A percentile compares a stretch with the other conserved stretches of the same genome.
Evolutionary conservation across 345 rosid genomes (phyloP).

Genomic region (Combretum micranthum): DNA sequence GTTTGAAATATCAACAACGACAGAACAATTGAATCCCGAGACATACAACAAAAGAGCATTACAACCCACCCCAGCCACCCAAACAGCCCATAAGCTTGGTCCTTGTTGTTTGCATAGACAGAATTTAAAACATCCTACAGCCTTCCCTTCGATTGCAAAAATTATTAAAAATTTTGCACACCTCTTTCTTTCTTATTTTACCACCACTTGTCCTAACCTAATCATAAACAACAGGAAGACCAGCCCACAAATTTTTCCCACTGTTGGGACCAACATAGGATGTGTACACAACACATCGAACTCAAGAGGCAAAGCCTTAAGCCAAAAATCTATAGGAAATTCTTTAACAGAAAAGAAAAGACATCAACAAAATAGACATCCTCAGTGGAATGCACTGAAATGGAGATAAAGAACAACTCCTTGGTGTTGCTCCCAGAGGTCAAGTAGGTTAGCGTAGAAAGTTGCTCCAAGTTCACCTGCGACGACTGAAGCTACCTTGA

Average conservation of each 20-base stretch:
- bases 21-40: too few relatives aligned
- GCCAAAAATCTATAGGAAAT: conserved; percentile 35
- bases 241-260: conserved; percentile 33
- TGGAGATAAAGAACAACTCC: conserved; percentile 75
- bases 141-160: conserved; percentile 50
- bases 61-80: too few relatives aligned
- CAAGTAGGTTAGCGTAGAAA: conserved; percentile 54
- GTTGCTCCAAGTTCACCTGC: conserved; percentile 37
- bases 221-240: conserved; percentile 48
- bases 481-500: conserved; percentile 37
- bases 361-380: conserved; percentile 68
- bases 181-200: conserved; percentile 26
- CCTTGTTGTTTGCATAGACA: too few relatives aligned
- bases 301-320: conserved; percentile 31
- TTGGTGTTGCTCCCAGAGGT: conserved; percentile 78
- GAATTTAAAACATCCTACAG: conserved; percentile 78
- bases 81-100: too few relatives aligned
- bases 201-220: conserved; percentile 41
- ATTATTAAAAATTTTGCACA: conserved; percentile 33
- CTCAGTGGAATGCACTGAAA: conserved; percentile 72
- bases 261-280: conserved; percentile 66
- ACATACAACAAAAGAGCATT: too few relatives aligned
- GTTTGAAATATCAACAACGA: too few relatives aligned
- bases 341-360: conserved; percentile 67
- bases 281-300: conserved; percentile 58